A percentile compares a stretch with the other conserved stretches of the same genome.
Conservation (phyloP, 129 eudicot genomes). For the Heracleum sosnowskyi region DNA sequence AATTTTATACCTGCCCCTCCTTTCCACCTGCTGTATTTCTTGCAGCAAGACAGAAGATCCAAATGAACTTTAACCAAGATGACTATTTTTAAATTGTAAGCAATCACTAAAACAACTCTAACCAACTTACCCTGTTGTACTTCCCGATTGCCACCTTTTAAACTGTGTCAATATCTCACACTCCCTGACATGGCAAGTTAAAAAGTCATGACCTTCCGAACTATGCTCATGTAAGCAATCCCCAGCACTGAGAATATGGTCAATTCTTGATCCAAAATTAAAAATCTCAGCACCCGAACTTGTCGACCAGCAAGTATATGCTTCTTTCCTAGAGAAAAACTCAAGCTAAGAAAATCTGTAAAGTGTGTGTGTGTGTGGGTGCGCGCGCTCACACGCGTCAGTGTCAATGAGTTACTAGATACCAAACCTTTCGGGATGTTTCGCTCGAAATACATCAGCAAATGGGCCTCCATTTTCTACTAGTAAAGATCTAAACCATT, state of each 20-base stretch:
- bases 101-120: neutral
- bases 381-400: neutral
- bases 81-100: neutral
- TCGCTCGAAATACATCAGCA: slow-evolving; percentile 74
- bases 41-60: neutral
- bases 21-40: slow-evolving; percentile 51
- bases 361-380: neutral
- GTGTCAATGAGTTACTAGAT: neutral
- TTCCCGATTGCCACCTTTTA: slow-evolving; percentile 85
- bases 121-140: slow-evolving; percentile 44
- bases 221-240: slow-evolving; percentile 60
- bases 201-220: slow-evolving; percentile 50
- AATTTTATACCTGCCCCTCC: slow-evolving; percentile 49
- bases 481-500: slow-evolving; percentile 88
- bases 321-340: slow-evolving; percentile 54
- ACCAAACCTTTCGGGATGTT: slow-evolving; percentile 83
- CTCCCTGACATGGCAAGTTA: slow-evolving; percentile 79
- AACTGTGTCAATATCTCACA: slow-evolving; percentile 77
- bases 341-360: neutral
- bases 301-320: slow-evolving; percentile 89
- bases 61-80: neutral
- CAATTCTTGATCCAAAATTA: slow-evolving; percentile 90
- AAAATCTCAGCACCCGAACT: slow-evolving; percentile 85
- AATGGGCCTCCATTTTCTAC: slow-evolving; percentile 71
- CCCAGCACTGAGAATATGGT: slow-evolving; percentile 75